Evolutionary conservation across 2,329 filamentous ascomycete genomes (phyloP).

Genomic region (Aspergillus ustus): DNA sequence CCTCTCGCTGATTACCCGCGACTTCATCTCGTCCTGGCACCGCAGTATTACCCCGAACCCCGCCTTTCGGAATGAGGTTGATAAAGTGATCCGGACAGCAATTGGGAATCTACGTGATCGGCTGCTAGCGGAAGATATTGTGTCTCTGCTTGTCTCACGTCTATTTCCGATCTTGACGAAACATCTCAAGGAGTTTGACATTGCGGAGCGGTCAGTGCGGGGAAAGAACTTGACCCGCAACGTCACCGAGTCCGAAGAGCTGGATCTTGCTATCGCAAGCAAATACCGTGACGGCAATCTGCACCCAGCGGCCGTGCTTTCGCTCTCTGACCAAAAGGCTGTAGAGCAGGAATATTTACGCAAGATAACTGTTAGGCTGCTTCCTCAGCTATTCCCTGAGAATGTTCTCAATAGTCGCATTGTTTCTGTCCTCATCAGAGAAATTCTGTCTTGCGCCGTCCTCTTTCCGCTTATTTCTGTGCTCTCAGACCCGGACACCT

Average conservation of each 20-base stretch:
- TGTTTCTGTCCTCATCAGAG: conserved; percentile 79
- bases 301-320: conserved; percentile 81
- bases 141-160: conserved; percentile 78
- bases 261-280: conserved; percentile 92
- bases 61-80: conserved; percentile 83
- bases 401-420: conserved; percentile 77
- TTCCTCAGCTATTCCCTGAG: conserved; percentile 75
- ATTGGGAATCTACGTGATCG: conserved; percentile 73
- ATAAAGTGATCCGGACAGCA: conserved; percentile 75
- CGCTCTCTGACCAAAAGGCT: conserved; percentile 80
- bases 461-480: conserved; percentile 79
- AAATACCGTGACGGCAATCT: conserved; percentile 89
- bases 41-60: conserved; percentile 79
- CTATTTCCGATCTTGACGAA: conserved; percentile 86
- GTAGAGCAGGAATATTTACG: conserved; percentile 89
- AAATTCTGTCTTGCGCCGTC: conserved; percentile 92
- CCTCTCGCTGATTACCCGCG: conserved; percentile 74
- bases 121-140: conserved; percentile 76
- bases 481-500: conserved; percentile 89
- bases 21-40: conserved; percentile 92
- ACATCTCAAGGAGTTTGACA: conserved; percentile 88
- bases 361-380: conserved; percentile 69
- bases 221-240: conserved; percentile 86
- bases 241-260: conserved; percentile 93
- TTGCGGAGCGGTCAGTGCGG: conserved; percentile 83